These are phyloP conservation scores for Lactarius indigo DNA, from an alignment of 768 basidiomycete species.

Conservation along the genomic window DNA sequence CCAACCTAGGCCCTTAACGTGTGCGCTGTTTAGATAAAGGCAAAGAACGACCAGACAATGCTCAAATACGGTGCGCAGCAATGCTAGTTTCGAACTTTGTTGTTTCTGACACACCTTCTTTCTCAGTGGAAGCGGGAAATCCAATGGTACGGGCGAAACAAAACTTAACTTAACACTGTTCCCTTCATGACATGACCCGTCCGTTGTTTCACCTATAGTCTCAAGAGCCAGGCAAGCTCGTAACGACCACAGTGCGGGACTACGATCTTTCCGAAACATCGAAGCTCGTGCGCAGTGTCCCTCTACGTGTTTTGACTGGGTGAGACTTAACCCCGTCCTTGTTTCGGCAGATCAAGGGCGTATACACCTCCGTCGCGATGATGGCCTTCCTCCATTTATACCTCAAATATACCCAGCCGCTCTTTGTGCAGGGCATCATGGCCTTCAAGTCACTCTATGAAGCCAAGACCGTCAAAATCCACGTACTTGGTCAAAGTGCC, in stretches of 20 bases:
- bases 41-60: slow-evolving; percentile 93
- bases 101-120: slow-evolving; percentile 14
- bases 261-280: slow-evolving; percentile 89
- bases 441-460: slow-evolving; percentile 90
- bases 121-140: slow-evolving; percentile 69
- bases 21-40: slow-evolving; percentile 62
- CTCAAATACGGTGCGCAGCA: slow-evolving; percentile 81
- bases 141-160: slow-evolving; percentile 54
- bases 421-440: slow-evolving; percentile 95
- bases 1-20: slow-evolving; percentile 3
- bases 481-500: slow-evolving; percentile 73
- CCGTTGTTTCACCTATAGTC: slow-evolving; percentile 37
- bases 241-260: slow-evolving; percentile 90
- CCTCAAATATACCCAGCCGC: slow-evolving; percentile 92
- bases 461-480: slow-evolving; percentile 77
- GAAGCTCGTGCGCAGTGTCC: slow-evolving; percentile 59
- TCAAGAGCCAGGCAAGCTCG: slow-evolving; percentile 64
- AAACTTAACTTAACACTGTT: background rate
- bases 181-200: background rate
- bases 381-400: slow-evolving; percentile 93
- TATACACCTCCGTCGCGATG: slow-evolving; percentile 75
- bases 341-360: slow-evolving; percentile 51
- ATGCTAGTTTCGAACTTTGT: background rate
- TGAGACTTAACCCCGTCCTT: slow-evolving; percentile 26
- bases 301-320: slow-evolving; percentile 26